Base-by-base conservation (phyloP, 2,329 filamentous ascomycete genomes). In the Akanthomyces muscarius region DNA sequence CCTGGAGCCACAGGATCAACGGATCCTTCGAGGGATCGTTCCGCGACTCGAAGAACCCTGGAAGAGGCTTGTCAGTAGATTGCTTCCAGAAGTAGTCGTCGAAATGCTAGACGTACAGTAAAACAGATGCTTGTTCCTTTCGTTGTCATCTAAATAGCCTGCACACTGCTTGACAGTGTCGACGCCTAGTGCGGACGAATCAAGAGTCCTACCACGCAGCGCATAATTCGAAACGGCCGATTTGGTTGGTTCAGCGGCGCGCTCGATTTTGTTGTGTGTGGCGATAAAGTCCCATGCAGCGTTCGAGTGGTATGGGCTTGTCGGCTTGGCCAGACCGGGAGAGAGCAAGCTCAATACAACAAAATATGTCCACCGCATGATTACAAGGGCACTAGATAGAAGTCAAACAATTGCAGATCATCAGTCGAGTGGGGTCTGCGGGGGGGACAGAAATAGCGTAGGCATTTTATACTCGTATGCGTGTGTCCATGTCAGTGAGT, bases 121-220 rank as follows among this genome's bases (percentile, higher is more conserved):
- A 77, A 99, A 98, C 65, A 99, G 81, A 77, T 99, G 95, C 87
- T 98, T 97, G 78, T 98, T 94, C 68, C 95, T 89, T 74, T 95
- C 91, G 64, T 98, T 89, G 70, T 99, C 92, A 75, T 99, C 95
- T 50, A 99, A 87, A 78, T 99, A 99, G 66, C 95, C 95, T 72
- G 91, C 96, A 85, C 96, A 98, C 78, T 99, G 95, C 86, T 97
- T 98, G 72, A 98, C 93, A 61, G 82, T 90, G 76, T 99, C 95
- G 73, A 98, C 86, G 62, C 90, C 90, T 63, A 99, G 88, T 68
- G 85, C 83, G 64, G 85, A 85, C 59, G 95, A 94, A 74, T 98
- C 91, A 69, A 97, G 30, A 36, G 55, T 14, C 41, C 30, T 58
- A 18, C 55, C 55, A 13, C 55, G 55, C 16, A 58, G 10, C n/a